Evolutionary conservation across 805 yeast genomes (phyloP), one percentile per base, ranked within the genome.

Genomic region (Ogataea trehalophila): DNA sequence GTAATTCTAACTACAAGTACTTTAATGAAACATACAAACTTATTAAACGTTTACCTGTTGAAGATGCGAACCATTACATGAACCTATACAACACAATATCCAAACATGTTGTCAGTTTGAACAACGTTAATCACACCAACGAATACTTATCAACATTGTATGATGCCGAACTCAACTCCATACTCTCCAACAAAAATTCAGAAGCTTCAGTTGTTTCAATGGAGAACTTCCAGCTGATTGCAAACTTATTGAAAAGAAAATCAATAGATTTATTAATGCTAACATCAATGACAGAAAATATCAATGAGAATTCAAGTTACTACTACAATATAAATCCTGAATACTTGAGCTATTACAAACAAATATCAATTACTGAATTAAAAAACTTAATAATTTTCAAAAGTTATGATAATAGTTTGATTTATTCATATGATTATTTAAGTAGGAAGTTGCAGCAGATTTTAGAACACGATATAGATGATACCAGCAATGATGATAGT

Each of bases 241-340:
- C 43, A 8, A 47, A 50, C 6, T 18, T 56, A 8, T 16, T 56
- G 35, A 47, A 48, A 23, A 20, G 42, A 33, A 51, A 48, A 23
- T 26, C 46, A 1, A 9, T 51, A 20, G 59, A 55, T 20, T 36
- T 45, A 2, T 43, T 59, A 33, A 53, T 59, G 60, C 41, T 48
- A 4, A 46, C 60, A 0, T 48, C 50, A 2, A 47, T 56, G 2
- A 52, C 60, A 26, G 60, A 56, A 13, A 44, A 53, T 34, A 37
- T 60, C 18, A 53, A 45, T 33, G 62, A 59, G 36, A 52, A 53
- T 40, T 48, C 57, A 13, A 47, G 50, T 33, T 45, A 37, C 6
- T 58, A 49, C 33, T 53, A 51, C 26, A 59, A 58, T 41, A 37
- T 59, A 33, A 49, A 55, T 38, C 54, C 58, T 5, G 53, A 45